Evolutionary conservation across 2,329 filamentous ascomycete genomes (phyloP), one percentile per base, ranked within the genome.

Genomic region (Alternaria solani): DNA sequence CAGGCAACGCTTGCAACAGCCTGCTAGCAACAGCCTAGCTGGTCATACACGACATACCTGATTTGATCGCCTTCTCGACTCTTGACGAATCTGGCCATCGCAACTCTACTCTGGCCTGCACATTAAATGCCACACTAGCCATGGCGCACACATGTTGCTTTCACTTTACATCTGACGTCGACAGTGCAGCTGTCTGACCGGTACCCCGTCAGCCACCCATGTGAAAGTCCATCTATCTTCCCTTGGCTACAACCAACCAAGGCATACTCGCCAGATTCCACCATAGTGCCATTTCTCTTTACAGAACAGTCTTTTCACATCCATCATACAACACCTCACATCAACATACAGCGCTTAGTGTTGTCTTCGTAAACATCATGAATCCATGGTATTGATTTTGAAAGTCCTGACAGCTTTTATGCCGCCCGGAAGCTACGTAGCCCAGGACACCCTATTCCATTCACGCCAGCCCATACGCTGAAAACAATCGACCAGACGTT

Each of bases 391-490:
- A 73, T 74, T 73, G 48, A 62, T 70, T 71, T 73, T 69, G 62
- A 65, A 71, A 62, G 57, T 66, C 68, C 67, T 66, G 63, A 59
- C 61, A 67, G 65, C 66, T 60, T 55, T 64, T 51, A 54, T 65
- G 65, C 63, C 54, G 62, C 64, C 57, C 61, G 65, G 63, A 65
- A 69, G 65, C 75, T 75, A 76, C 64, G 69, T 66, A 73, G 71
- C 69, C 68, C 69, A 72, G 67, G 66, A 69, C 64, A 75, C 58
- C 66, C 60, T 72, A 71, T 76, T 70, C 71, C 75, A 75, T 70
- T 67, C 73, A 73, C 71, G 65, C 72, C 72, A 73, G 68, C 65
- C 68, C 72, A 70, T 66, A 68, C 66, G 69, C 66, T 72, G 65
- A 66, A 74, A 63, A 67, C 68, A 64, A 67, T 67, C 60, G 70